Evolutionary conservation across 2,329 filamentous ascomycete species (phyloP).

Genomic region (Claviceps paspali): DNA sequence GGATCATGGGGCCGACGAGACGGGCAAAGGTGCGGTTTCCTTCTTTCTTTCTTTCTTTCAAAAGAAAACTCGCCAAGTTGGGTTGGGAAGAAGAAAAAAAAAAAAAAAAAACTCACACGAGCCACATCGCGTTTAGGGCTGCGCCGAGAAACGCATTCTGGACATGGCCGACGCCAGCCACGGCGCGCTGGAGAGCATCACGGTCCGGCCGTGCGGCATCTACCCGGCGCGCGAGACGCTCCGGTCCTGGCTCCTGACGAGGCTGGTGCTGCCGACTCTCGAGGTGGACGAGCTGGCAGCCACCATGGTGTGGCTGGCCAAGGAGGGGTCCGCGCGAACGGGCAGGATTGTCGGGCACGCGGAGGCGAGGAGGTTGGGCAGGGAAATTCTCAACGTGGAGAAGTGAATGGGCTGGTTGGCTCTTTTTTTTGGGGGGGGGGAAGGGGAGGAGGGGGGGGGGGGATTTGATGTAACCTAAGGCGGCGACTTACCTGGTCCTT

Average conservation of each 20-base stretch:
- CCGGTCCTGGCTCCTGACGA: slow-evolving; percentile 2
- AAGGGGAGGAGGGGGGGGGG: too few relatives aligned
- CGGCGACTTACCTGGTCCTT: too few relatives aligned
- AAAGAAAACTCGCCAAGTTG: too few relatives aligned
- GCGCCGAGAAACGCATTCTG: slow-evolving; percentile 2
- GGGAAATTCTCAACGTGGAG: neutral
- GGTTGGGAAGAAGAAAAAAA: too few relatives aligned
- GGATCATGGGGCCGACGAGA: slow-evolving; percentile 4
- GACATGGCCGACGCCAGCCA: slow-evolving; percentile 1
- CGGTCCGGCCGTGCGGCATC: slow-evolving; percentile 1
- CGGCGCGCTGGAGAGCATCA: slow-evolving; percentile 1
- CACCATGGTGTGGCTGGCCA: neutral
- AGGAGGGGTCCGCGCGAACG: neutral
- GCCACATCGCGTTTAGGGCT: neutral
- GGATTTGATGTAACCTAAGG: too few relatives aligned
- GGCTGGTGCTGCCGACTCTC: slow-evolving; percentile 2
- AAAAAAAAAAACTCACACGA: too few relatives aligned
- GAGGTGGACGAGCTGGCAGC: slow-evolving; percentile 1
- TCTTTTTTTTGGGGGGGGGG: too few relatives aligned
- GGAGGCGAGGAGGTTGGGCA: neutral
- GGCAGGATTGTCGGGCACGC: neutral
- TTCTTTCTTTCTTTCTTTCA: neutral
- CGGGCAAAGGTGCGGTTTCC: neutral
- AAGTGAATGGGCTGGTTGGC: neutral
- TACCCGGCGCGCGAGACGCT: neutral